These are phyloP conservation scores for Oleoguttula mirabilis DNA, from an alignment of 495 filamentous ascomycete species.

Conservation along the genomic window DNA sequence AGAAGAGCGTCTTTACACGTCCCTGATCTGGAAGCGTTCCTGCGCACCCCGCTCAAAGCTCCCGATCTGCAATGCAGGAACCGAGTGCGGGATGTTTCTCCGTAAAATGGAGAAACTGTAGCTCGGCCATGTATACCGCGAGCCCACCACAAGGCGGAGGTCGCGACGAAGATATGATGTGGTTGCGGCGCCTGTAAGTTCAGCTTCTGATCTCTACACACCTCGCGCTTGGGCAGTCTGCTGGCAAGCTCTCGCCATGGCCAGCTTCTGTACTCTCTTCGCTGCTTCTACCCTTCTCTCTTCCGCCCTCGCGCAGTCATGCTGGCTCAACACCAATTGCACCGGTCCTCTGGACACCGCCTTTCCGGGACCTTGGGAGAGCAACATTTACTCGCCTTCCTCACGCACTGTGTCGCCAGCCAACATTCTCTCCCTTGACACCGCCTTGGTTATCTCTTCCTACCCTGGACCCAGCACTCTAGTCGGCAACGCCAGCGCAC, in stretches of 20 bases:
- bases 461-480: constrained; percentile 25
- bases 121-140: background rate
- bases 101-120: background rate
- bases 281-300: background rate
- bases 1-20: no score
- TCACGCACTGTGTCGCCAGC: constrained; percentile 42
- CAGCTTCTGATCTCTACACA: no score
- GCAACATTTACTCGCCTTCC: constrained; percentile 46
- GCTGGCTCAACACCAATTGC: constrained; percentile 48
- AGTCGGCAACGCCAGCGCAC: constrained; percentile 26
- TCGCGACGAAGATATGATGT: no score
- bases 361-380: constrained; percentile 51
- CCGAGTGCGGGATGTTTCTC: background rate
- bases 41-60: background rate
- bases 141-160: background rate
- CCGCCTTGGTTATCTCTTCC: constrained; percentile 23
- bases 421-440: constrained; percentile 33
- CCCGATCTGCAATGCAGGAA: constrained; percentile 2
- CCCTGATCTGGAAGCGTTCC: no score
- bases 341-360: constrained; percentile 38
- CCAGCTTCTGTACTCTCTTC: background rate
- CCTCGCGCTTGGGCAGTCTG: no score
- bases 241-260: background rate
- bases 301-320: constrained; percentile 21
- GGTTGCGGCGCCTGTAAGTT: no score